These are phyloP conservation scores for Floccularia luteovirens DNA, from an alignment of 768 basidiomycete species.

Conservation along the genomic window DNA sequence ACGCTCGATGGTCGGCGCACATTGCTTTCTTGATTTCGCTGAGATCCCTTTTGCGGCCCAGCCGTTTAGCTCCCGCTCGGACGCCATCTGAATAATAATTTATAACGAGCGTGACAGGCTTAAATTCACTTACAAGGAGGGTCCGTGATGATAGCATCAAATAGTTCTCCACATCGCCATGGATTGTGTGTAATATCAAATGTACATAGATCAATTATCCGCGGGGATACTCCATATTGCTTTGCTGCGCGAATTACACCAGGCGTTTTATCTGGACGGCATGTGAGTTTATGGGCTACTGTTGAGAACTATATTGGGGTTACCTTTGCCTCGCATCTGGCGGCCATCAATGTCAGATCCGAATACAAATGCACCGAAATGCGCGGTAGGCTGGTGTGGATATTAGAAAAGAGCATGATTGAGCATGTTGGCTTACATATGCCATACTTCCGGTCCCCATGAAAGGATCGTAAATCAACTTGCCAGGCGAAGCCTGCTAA, in stretches of 20 bases:
- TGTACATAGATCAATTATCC: constrained; percentile 79
- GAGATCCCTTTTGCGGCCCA: constrained; percentile 58
- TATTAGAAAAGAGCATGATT: background rate
- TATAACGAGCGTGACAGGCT: background rate
- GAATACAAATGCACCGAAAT: constrained; percentile 81
- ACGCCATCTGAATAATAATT: constrained; percentile 67
- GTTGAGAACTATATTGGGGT: background rate
- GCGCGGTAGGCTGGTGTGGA: constrained; percentile 61
- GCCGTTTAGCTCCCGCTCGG: constrained; percentile 76
- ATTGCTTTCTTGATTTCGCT: constrained; percentile 26
- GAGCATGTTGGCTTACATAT: constrained; percentile 43
- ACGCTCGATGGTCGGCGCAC: constrained; percentile 35
- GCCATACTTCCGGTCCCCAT: constrained; percentile 90
- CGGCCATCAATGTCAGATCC: constrained; percentile 97
- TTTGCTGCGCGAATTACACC: constrained; percentile 76
- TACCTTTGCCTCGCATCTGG: constrained; percentile 93
- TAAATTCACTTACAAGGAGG: constrained; percentile 68
- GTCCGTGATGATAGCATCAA: constrained; percentile 93
- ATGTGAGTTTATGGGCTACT: background rate
- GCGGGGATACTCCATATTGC: constrained; percentile 72
- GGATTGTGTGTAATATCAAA: constrained; percentile 92
- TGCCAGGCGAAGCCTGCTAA: constrained; percentile 75
- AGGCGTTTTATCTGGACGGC: constrained; percentile 32
- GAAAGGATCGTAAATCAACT: constrained; percentile 93
- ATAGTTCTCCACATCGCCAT: constrained; percentile 81